Conservation (phyloP, 2,329 filamentous ascomycete species). For the Calonectria naviculata region DNA sequence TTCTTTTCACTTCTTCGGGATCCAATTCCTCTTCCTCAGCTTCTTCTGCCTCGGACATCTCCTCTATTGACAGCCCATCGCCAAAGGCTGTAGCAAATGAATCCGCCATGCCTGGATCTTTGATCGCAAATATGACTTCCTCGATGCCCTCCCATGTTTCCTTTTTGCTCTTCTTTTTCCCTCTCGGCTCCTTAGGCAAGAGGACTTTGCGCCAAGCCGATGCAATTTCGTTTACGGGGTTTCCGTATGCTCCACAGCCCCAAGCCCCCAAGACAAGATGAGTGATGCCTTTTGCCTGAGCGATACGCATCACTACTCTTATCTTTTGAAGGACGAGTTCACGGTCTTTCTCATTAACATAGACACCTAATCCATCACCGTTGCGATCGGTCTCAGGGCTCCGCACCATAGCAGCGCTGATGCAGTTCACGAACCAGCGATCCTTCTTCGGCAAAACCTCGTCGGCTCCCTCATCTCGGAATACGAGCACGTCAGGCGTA, state of each 20-base stretch:
- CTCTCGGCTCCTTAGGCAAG: conserved; percentile 26
- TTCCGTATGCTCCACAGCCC: conserved; percentile 73
- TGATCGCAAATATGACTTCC: conserved; percentile 69
- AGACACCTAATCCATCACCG: conserved; percentile 45
- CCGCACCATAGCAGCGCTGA: conserved; percentile 68
- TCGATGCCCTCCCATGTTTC: conserved; percentile 37
- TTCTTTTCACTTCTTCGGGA: neutral
- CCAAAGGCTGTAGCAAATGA: conserved; percentile 63
- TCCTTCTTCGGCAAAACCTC: conserved; percentile 56
- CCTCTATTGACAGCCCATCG: conserved; percentile 29
- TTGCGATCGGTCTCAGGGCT: conserved; percentile 63
- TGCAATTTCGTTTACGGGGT: conserved; percentile 69
- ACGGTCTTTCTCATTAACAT: conserved; percentile 59
- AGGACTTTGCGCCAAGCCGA: conserved; percentile 58
- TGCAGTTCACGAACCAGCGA: conserved; percentile 68
- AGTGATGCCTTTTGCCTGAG: conserved; percentile 54
- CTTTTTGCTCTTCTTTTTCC: conserved; percentile 24
- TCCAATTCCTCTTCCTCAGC: neutral
- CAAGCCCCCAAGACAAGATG: conserved; percentile 71
- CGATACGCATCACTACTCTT: conserved; percentile 65
- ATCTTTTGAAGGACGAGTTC: conserved; percentile 66
- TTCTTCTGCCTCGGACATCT: neutral
- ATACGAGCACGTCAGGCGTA: conserved; percentile 69
- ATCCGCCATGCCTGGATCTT: conserved; percentile 60
- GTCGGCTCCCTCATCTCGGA: conserved; percentile 51